phyloP scores from a whole-genome alignment of 129 eudicot genomes.

The Calendula officinalis region DNA sequence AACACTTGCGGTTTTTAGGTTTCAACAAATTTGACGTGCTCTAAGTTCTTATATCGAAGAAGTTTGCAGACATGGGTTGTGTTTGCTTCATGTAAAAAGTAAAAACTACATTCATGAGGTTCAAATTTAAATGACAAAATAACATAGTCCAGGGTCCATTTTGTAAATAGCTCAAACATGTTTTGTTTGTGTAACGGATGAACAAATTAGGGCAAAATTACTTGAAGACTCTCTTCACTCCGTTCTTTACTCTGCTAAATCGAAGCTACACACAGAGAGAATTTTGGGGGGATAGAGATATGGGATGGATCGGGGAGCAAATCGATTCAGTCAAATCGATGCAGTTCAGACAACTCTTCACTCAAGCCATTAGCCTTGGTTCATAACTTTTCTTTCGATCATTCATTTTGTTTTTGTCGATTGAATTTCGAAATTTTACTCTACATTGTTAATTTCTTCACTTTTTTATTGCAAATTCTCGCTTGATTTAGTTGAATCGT shows the following conservation, averaged over 20 bases:
- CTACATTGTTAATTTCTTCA: background rate
- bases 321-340: slow-evolving; percentile 74
- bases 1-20: no score
- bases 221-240: background rate
- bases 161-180: background rate
- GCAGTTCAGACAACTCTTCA: slow-evolving; percentile 61
- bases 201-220: slow-evolving; percentile 32
- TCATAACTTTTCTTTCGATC: slow-evolving; percentile 1
- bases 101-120: no score
- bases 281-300: slow-evolving; percentile 2
- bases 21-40: no score
- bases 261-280: slow-evolving; percentile 18
- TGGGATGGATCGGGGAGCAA: slow-evolving; percentile 90
- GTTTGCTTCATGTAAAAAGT: no score
- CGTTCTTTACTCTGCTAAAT: background rate
- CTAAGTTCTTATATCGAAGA: no score
- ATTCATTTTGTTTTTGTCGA: background rate
- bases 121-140: background rate
- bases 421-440: background rate
- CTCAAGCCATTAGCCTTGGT: slow-evolving; percentile 86
- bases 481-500: background rate
- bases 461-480: background rate
- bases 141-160: slow-evolving; percentile 14
- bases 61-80: no score
- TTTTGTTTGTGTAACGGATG: slow-evolving; percentile 17